A percentile compares a stretch with the other conserved stretches of the same genome.
Conservation (phyloP, 2,329 filamentous ascomycete species). For the Arthroderma sp. region DNA sequence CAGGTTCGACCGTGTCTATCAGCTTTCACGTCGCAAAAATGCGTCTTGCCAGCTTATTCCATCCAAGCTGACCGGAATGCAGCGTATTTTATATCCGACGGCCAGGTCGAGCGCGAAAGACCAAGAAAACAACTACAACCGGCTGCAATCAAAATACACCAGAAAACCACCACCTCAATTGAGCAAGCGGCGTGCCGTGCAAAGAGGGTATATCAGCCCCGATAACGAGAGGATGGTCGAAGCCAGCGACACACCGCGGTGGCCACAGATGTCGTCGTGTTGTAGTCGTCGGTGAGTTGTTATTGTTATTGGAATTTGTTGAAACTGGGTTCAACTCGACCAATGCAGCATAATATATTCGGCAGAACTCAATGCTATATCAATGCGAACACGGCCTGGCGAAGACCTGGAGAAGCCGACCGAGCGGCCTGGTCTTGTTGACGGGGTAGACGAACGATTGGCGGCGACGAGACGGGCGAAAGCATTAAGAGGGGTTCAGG, state of each 20-base stretch:
- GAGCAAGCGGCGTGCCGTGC: neutral
- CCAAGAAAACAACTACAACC: neutral
- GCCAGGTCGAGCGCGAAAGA: conserved; percentile 9
- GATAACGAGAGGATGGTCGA: conserved; percentile 9
- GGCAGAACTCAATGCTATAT: conserved; percentile 3
- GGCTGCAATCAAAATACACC: neutral
- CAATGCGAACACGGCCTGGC: neutral
- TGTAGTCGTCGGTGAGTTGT: conserved; percentile 4
- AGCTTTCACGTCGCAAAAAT: conserved; percentile 1
- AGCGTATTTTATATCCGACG: conserved; percentile 5
- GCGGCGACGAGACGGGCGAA: neutral
- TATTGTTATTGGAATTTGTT: conserved; percentile 1
- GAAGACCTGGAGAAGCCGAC: conserved; percentile 7
- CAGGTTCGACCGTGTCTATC: neutral
- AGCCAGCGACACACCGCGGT: conserved; percentile 10
- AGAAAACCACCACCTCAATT: neutral
- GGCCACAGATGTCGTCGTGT: neutral
- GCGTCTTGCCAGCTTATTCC: neutral
- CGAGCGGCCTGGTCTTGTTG: conserved; percentile 10
- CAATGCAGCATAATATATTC: conserved; percentile 16
- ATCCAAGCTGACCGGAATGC: neutral
- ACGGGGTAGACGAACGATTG: conserved; percentile 1
- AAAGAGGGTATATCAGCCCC: neutral
- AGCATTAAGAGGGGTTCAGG: conserved; percentile 2
- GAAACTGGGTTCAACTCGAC: conserved; percentile 7